phyloP scores from a whole-genome alignment of 257 asterid genomes.

The Petunia secreta region DNA sequence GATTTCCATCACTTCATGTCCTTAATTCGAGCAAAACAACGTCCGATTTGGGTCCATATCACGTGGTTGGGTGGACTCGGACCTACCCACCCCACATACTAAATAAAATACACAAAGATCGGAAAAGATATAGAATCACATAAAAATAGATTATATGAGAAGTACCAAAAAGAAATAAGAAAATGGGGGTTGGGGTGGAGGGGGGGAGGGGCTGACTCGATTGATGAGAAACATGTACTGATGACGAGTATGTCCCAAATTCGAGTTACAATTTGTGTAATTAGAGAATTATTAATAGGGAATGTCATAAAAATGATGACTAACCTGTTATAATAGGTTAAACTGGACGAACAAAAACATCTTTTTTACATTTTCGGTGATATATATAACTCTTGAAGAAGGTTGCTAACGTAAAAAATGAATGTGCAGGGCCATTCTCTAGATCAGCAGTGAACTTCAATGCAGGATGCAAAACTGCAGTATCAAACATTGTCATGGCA shows the following conservation, averaged over 20 bases:
- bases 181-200: neutral
- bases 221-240: neutral
- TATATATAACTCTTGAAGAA: neutral
- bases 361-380: too few species aligned
- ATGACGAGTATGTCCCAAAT: neutral
- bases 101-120: too few species aligned
- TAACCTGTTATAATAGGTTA: too few species aligned
- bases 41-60: neutral
- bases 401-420: neutral
- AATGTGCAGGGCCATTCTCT: conserved; percentile 81
- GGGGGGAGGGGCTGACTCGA: neutral
- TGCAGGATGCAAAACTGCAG: conserved; percentile 97
- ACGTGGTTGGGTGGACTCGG: neutral
- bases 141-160: too few species aligned
- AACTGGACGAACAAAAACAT: neutral
- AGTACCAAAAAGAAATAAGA: too few species aligned
- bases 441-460: conserved; percentile 96
- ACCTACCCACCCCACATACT: too few species aligned
- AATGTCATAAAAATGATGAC: neutral
- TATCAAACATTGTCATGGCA: conserved; percentile 95
- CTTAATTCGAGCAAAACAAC: too few species aligned
- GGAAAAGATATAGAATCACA: too few species aligned
- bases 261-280: neutral
- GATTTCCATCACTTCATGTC: neutral
- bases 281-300: neutral